Conservation (phyloP, 768 basidiomycete genomes). For the Tubosaeta brunneosetosa region DNA sequence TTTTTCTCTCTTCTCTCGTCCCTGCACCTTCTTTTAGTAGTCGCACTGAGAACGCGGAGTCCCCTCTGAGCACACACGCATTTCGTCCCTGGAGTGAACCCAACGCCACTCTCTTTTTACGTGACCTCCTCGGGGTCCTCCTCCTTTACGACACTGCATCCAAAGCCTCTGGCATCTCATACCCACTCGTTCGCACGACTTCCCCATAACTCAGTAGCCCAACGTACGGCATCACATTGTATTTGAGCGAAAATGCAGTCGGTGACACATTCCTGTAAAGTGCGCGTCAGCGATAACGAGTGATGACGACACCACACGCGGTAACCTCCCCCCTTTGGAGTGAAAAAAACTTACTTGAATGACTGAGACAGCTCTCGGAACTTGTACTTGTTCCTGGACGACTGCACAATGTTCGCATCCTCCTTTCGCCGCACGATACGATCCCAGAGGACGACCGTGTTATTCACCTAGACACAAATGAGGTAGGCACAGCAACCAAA, state of each 20-base stretch:
- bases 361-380: slow-evolving; percentile 69
- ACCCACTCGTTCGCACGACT: slow-evolving; percentile 45
- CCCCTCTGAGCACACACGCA: slow-evolving; percentile 12
- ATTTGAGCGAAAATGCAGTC: slow-evolving; percentile 71
- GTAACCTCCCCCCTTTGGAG: slow-evolving; percentile 8
- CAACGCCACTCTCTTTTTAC: background rate
- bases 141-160: slow-evolving; percentile 26
- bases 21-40: background rate
- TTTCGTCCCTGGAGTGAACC: too few relatives aligned
- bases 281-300: background rate
- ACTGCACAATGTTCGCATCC: slow-evolving; percentile 54
- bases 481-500: slow-evolving; percentile 14
- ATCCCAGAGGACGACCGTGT: slow-evolving; percentile 89
- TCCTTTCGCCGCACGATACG: slow-evolving; percentile 79
- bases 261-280: slow-evolving; percentile 54
- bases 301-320: slow-evolving; percentile 15
- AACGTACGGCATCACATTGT: slow-evolving; percentile 89
- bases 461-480: slow-evolving; percentile 45
- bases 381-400: slow-evolving; percentile 73
- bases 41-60: slow-evolving; percentile 19
- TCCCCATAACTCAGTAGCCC: slow-evolving; percentile 77
- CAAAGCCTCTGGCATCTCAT: slow-evolving; percentile 32
- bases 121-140: slow-evolving; percentile 13
- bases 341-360: slow-evolving; percentile 58
- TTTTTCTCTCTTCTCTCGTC: slow-evolving; percentile 6